Conservation (phyloP, 2,329 filamentous ascomycete species). For the Paecilomyces variotii region DNA sequence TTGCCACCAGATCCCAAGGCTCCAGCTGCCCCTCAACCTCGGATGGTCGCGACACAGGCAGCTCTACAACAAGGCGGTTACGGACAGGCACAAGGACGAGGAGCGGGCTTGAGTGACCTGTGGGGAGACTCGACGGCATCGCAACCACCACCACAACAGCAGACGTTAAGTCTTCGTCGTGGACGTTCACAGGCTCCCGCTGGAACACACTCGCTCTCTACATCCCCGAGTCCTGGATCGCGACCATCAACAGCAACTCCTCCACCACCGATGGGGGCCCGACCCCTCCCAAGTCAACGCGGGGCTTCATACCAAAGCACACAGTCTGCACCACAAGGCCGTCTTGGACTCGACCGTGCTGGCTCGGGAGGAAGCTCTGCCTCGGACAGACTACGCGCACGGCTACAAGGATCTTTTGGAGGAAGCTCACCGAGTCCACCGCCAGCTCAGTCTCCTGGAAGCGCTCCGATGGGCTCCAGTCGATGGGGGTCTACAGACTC, state of each 20-base stretch:
- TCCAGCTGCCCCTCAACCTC: slow-evolving; percentile 43
- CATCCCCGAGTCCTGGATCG: slow-evolving; percentile 17
- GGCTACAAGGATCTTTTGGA: slow-evolving; percentile 54
- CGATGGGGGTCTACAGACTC: too few relatives aligned
- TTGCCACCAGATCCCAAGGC: slow-evolving; percentile 83
- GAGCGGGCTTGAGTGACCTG: slow-evolving; percentile 50
- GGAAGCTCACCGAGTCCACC: slow-evolving; percentile 22
- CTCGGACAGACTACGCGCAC: slow-evolving; percentile 73
- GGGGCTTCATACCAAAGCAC: slow-evolving; percentile 64
- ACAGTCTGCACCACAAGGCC: slow-evolving; percentile 30
- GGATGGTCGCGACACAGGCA: slow-evolving; percentile 45
- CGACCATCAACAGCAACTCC: too few relatives aligned
- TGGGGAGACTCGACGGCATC: slow-evolving; percentile 42
- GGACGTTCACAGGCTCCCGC: slow-evolving; percentile 14
- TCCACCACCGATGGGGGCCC: slow-evolving; percentile 27
- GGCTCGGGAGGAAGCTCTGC: slow-evolving; percentile 48
- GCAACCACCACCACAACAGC: slow-evolving; percentile 18
- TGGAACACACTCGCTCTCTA: slow-evolving; percentile 5
- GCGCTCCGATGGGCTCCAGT: not conserved
- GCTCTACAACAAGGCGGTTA: slow-evolving; percentile 38
- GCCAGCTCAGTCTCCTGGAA: not conserved
- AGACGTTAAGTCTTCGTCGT: slow-evolving; percentile 32
- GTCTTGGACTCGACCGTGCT: slow-evolving; percentile 30
- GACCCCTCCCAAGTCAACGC: slow-evolving; percentile 64
- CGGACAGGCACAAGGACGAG: slow-evolving; percentile 25